Evolutionary conservation across 495 filamentous ascomycete genomes (phyloP).

Genomic region (Rhypophila decipiens): DNA sequence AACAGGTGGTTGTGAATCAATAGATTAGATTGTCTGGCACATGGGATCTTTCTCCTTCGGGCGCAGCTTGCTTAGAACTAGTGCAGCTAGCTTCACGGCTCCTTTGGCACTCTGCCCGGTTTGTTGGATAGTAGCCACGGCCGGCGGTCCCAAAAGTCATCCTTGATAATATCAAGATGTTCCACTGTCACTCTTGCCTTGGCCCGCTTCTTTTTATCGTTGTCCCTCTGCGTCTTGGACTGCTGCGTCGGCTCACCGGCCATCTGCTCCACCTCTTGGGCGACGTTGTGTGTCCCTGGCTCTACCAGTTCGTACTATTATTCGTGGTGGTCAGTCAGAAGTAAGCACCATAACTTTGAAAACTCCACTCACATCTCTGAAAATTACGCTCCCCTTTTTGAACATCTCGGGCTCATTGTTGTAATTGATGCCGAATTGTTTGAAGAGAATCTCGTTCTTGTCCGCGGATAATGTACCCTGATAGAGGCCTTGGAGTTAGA

Average conservation of each 20-base stretch:
- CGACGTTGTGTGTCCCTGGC: constrained; percentile 34
- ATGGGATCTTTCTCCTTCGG: no score
- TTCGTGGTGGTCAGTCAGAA: constrained; percentile 9
- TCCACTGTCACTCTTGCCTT: constrained; percentile 75
- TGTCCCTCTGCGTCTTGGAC: constrained; percentile 72
- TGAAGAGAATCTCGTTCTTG: constrained; percentile 95
- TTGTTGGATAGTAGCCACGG: constrained; percentile 81
- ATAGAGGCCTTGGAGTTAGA: constrained; percentile 4
- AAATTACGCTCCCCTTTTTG: constrained; percentile 87
- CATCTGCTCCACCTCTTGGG: constrained; percentile 28
- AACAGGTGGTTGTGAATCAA: no score
- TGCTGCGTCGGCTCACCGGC: constrained; percentile 39
- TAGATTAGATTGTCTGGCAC: no score
- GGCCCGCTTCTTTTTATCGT: constrained; percentile 62
- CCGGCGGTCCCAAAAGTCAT: constrained; percentile 83
- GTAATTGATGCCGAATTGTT: constrained; percentile 86
- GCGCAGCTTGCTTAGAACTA: no score
- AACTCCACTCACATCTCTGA: constrained; percentile 60
- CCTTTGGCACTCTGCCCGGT: constrained; percentile 58
- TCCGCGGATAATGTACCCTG: constrained; percentile 77
- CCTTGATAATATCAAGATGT: constrained; percentile 87
- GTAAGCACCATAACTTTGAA: background rate
- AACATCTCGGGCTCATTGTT: constrained; percentile 91
- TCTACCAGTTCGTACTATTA: constrained; percentile 48
- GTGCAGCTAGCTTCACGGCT: no score